Base-by-base conservation (phyloP, 306 rosid genomes). In the Ziziphus jujuba region DNA sequence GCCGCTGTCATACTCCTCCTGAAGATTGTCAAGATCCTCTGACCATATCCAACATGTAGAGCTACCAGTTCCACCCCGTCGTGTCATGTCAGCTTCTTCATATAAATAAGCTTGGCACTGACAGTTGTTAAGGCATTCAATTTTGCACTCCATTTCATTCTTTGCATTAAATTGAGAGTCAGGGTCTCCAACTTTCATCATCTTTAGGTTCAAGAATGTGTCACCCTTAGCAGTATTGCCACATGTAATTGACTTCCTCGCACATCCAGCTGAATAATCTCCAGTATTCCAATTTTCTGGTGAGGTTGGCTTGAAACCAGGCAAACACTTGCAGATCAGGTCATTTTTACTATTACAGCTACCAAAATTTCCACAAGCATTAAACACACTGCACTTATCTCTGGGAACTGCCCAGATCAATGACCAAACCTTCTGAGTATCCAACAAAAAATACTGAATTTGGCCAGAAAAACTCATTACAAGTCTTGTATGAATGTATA, bases 181-280 rank as follows among this genome's bases (percentile, higher is more conserved):
- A 0, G 97, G 97, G 56, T 69, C 82, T 75, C 92, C 97, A 15
- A 81, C 86, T 78, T 85, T 91, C 95, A 86, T 91, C 90, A 73
- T 82, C 77, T 77, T 78, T 43, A 85, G 75, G 22, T 84, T 79
- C 84, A 90, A 76, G 73, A 90, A 87, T 1, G 69, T 63, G 72
- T 84, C 90, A 23, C 76, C 69, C 60, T 62, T 56, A 3, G 79
- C 67, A 54, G 65, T 62, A 71, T 75, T 84, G 23, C 81, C 31
- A 31, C 95, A 87, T 20, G 80, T 80, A 6, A 67, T 67, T 14
- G 88, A 80, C 79, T 80, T 79, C 61, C 95, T 82, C n/a, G 72
- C 73, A 65, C 92, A 87, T 33, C 97, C 97, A 25, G 81, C 78
- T 0, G 92, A 80, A 71, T 71, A 87, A 57, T 87, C 92, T 38